A percentile compares a stretch with the other conserved stretches of the same genome.
phyloP scores from a whole-genome alignment of 768 basidiomycete genomes.

The Rhodotorula diobovata region DNA sequence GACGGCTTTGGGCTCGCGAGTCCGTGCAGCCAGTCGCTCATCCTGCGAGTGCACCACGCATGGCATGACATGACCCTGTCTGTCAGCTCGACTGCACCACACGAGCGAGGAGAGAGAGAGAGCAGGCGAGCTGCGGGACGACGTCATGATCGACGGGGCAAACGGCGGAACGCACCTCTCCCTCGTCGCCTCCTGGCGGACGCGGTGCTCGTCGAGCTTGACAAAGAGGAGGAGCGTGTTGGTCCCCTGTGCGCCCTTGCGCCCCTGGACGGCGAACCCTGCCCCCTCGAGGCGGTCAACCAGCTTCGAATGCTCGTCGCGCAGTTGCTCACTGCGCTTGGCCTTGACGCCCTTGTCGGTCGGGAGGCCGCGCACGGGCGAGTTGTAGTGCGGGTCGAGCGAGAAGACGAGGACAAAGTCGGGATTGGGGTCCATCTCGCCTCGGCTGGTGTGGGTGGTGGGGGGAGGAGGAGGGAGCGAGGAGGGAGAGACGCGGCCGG shows the following conservation, averaged over 20 bases:
- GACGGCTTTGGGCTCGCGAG: slow-evolving; percentile 52
- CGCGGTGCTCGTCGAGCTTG: slow-evolving; percentile 59
- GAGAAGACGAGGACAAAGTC: slow-evolving; percentile 35
- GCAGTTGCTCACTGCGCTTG: slow-evolving; percentile 61
- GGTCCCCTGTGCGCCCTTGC: slow-evolving; percentile 61
- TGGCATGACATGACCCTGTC: background rate
- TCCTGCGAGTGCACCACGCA: slow-evolving; percentile 49
- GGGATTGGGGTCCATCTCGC: slow-evolving; percentile 11
- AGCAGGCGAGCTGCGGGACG: background rate
- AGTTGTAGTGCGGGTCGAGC: slow-evolving; percentile 1
- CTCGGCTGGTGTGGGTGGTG: background rate
- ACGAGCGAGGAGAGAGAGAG: too few relatives aligned
- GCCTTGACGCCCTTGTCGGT: background rate
- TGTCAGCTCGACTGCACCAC: background rate
- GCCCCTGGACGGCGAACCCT: slow-evolving; percentile 66
- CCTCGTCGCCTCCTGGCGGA: slow-evolving; percentile 63
- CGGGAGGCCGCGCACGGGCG: slow-evolving; percentile 17
- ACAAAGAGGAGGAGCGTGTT: slow-evolving; percentile 74
- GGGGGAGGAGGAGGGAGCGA: background rate
- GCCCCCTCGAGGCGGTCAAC: slow-evolving; percentile 60
- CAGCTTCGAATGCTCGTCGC: slow-evolving; percentile 65
- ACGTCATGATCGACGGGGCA: too few relatives aligned
- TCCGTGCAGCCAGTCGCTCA: slow-evolving; percentile 71
- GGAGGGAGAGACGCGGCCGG: too few relatives aligned
- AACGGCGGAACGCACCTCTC: slow-evolving; percentile 74